Percentiles rank a stretch among this genome's conserved stretches.
phyloP scores from a whole-genome alignment of 2,329 filamentous ascomycete species.

The Pseudogymnoascus sp. region DNA sequence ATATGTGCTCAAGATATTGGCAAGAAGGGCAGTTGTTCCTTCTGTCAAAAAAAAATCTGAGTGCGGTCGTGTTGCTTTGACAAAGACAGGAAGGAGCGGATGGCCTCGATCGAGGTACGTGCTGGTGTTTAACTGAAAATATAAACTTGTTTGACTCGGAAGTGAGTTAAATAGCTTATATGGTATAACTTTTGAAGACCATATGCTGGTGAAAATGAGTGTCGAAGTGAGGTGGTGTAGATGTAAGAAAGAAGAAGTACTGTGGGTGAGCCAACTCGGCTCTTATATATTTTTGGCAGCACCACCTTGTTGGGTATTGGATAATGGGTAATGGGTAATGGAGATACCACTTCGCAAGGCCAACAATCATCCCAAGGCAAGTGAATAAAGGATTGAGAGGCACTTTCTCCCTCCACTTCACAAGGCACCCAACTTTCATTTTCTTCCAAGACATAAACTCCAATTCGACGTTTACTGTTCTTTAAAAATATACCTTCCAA shows the following conservation, averaged over 20 bases:
- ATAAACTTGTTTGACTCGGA: not conserved
- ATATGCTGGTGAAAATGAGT: not conserved
- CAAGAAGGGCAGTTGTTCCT: constrained; percentile 1
- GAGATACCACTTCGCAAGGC: not conserved
- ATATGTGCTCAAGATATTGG: not conserved
- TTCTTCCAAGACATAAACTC: not conserved
- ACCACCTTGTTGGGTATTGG: not conserved
- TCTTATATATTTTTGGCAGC: not conserved
- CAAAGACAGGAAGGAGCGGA: constrained; percentile 5
- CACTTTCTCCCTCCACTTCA: not conserved
- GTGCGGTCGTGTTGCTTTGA: not conserved
- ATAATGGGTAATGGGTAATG: no score
- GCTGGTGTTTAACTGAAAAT: not conserved
- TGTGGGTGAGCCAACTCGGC: not conserved
- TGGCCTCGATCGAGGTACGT: not conserved
- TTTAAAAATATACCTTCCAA: not conserved
- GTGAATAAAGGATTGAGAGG: not conserved
- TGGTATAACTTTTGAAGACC: not conserved
- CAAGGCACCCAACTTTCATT: not conserved
- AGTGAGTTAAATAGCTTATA: constrained; percentile 6
- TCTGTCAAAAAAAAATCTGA: not conserved
- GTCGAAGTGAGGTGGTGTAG: not conserved
- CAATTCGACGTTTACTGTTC: not conserved
- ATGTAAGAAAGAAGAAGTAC: not conserved
- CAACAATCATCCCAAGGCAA: not conserved